Base-by-base conservation (phyloP, 2,329 filamentous ascomycete genomes). In the Ceratocystiopsis minuta region DNA sequence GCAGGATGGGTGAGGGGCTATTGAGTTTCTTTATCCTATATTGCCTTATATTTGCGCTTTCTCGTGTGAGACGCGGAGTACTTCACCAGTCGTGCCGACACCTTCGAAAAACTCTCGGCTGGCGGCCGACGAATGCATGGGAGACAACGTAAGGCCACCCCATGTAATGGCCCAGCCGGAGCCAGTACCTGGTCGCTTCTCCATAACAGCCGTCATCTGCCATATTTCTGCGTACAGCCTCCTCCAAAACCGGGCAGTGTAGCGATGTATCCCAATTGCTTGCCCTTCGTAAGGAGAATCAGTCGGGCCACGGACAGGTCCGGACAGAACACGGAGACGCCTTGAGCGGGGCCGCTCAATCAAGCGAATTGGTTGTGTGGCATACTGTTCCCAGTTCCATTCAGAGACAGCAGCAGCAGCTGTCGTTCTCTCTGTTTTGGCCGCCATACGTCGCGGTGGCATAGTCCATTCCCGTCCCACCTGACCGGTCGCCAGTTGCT, bases 61-160 rank as follows among this genome's bases (percentile, higher is more conserved):
- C 13, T 14, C 11, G 20, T 2, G 13, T 20, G n/a, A n/a, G 14
- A 15, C n/a, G 33, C 13, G 20, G 10, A 41, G 44, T 6, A 42
- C 13, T 3, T 24, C 45, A 28, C 24, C 24, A 28, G 6, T 6
- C 24, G 24, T 41, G 28, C 65, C 54, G 7, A 67, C 56, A 4
- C 60, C 67, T 38, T 66, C 54, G 42, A 75, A 75, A n/a, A 75
- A 58, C 18, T 57, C 54, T 15, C 57, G 49, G 41, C 67, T 61
- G 2, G 50, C 51, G 2, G 51, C 42, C 0, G 55, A 54, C 4
- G 62, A 56, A 34, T 44, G 43, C 10, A 57, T 53, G 3, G 60
- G 44, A 31, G 50, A 46, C 9, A 46, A 46, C 16, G 55, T 48
- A 0, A 44, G 31, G 6, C 47, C 46, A 0, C 71, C 72, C 70